Base-by-base conservation (phyloP, 148 eudicot genomes). In the Silene latifolia region DNA sequence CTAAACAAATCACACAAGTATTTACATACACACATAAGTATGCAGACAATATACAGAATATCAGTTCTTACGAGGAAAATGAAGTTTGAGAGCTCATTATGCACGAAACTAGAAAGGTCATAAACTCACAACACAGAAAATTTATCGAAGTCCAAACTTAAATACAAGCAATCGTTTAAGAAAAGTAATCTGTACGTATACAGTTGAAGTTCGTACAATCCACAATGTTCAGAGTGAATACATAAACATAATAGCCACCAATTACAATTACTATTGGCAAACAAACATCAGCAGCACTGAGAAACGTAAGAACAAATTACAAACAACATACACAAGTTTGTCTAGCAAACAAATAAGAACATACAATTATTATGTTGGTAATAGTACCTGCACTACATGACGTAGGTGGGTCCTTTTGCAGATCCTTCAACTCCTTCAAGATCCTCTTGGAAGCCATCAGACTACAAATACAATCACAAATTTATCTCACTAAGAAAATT, bases 391-490 rank as follows among this genome's bases (percentile, higher is more conserved):
- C 81, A 59, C 81, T 79, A 58, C 81, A 79, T 9, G 81, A 79
- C 57, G 81, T 79, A 48, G 81, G 81, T 13, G 81, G 81, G 47
- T 79, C 81, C 77, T 79, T 78, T 47, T 78, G 81, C 58, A 78
- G 73, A 78, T 78, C 81, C 81, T 78, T 78, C 63, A 78, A 76
- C 63, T 79, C 81, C 77, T 79, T 79, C 77, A 79, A 67, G 8
- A 79, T 79, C 51, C 81, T 70, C 32, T 79, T 79, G 32, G 81
- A 79, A 18, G 81, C 81, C 81, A 79, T 79, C 19, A 53, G 0
- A 42, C 42, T 14, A 21, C 20, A 65, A 20, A 13, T 20, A 56
- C 4, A 57, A 53, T 46, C 42, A 15, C 44, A 62, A 44, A 62
- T 25, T 12, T 21, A 19, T 64, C 72, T 66, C 69, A 64, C 56